Percentiles rank a stretch among this genome's conserved stretches.
phyloP scores from a whole-genome alignment of 805 yeast species.

The Cyberlindnera suaveolens region DNA sequence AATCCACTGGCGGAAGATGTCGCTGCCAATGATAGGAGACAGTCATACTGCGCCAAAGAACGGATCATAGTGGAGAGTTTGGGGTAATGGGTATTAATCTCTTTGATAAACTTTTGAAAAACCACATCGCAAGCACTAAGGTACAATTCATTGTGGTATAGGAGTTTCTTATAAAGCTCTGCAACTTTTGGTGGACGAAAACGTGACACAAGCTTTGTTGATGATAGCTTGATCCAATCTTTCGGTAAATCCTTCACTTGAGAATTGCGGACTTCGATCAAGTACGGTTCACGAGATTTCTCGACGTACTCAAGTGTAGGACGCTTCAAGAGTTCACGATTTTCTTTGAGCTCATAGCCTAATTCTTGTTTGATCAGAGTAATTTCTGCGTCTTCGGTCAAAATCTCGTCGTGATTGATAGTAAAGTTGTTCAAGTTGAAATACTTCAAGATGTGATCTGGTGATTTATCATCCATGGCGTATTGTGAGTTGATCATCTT shows the following conservation, averaged over 20 bases:
- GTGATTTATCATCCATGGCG: conserved; percentile 47
- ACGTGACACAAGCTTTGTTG: conserved; percentile 62
- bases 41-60: conserved; percentile 61
- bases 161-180: conserved; percentile 45
- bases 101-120: conserved; percentile 39
- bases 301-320: conserved; percentile 52
- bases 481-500: conserved; percentile 42
- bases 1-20: conserved; percentile 60
- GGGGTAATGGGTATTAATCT: conserved; percentile 38
- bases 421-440: conserved; percentile 31
- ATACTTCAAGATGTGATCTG: conserved; percentile 38
- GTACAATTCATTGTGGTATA: conserved; percentile 52
- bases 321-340: conserved; percentile 43
- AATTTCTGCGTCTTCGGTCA: conserved; percentile 34
- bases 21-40: conserved; percentile 61
- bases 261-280: conserved; percentile 68
- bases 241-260: conserved; percentile 50
- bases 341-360: conserved; percentile 41
- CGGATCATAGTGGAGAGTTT: conserved; percentile 45
- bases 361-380: conserved; percentile 42
- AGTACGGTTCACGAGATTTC: conserved; percentile 59
- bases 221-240: conserved; percentile 73
- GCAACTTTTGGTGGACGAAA: conserved; percentile 60
- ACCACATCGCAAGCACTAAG: conserved; percentile 25
- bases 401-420: conserved; percentile 34